Base-by-base conservation (phyloP, 2,329 filamentous ascomycete species). In the Neofusicoccum kwambonambiense region DNA sequence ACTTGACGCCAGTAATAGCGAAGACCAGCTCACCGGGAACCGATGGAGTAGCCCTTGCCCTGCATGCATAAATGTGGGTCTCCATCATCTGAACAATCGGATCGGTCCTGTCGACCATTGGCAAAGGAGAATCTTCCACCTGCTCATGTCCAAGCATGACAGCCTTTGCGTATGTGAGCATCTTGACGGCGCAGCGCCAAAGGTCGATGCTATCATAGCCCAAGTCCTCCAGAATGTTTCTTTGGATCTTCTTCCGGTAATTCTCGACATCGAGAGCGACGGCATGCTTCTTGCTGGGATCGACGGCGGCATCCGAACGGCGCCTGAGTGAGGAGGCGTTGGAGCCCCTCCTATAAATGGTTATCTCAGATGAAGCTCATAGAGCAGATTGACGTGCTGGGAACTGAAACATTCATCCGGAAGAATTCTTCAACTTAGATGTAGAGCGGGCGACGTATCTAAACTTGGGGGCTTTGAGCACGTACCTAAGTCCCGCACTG, bases 201-300 rank as follows among this genome's bases (percentile, higher is more conserved):
- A 81, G 70, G 44, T 79, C 73, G 13, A 77, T 74, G 39, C 70
- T 72, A 17, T 66, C 62, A 15, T 69, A 69, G 22, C 75, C 74
- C 37, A 69, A 50, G 11, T 74, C 68, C 37, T 74, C 73, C 47
- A 81, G 75, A 47, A 73, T 71, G 15, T 74, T 73, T 15, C 78
- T 74, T 69, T 81, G 77, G 15, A 80, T 71, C 63, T 75, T 77
- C 67, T 73, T 79, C n/a, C 78, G 72, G 47, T 65, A 65, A 22
- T 65, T 65, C n/a, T 65, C 63, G 19, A 65, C 17, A n/a, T 61
- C 56, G 5, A 65, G 44, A 35, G 44, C 50, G 13, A 51, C 47
- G 4, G 54, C n/a, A 17, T 60, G 54, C 61, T 63, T 63, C 63
- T 61, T 65, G 31, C 47, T 22, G 6, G 45, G 15, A 31, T 65